phyloP scores from a whole-genome alignment of 345 rosid genomes.

The Hypericum androsaemum region DNA sequence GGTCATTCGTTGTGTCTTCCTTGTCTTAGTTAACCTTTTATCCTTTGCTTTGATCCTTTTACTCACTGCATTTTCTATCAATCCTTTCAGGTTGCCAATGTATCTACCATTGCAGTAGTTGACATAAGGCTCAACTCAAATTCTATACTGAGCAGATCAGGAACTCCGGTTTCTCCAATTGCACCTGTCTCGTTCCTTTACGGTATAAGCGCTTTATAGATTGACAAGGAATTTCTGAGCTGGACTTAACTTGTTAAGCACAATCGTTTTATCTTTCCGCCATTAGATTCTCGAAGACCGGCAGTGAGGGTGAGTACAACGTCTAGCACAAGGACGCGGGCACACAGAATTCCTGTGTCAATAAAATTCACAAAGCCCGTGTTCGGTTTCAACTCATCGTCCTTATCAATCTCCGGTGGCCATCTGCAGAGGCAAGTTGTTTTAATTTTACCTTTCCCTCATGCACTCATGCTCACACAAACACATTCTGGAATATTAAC shows the following conservation, averaged over 20 bases:
- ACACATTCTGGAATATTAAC: no score
- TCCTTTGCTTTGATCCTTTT: neutral
- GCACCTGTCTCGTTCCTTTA: slow-evolving; percentile 77
- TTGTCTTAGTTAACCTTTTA: neutral
- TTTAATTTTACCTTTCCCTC: neutral
- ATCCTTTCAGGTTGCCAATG: slow-evolving; percentile 47
- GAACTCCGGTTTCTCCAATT: slow-evolving; percentile 61
- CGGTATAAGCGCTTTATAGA: slow-evolving; percentile 29
- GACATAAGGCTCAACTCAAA: slow-evolving; percentile 41
- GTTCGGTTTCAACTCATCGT: slow-evolving; percentile 72
- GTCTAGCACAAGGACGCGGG: slow-evolving; percentile 53
- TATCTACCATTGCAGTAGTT: slow-evolving; percentile 43
- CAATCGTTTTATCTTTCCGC: slow-evolving; percentile 4
- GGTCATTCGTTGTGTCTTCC: slow-evolving; percentile 29
- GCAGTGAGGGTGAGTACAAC: slow-evolving; percentile 62
- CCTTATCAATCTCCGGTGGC: slow-evolving; percentile 65
- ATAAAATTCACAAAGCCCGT: slow-evolving; percentile 77
- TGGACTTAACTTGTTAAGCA: neutral
- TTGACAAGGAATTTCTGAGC: slow-evolving; percentile 1
- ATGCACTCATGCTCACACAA: no score
- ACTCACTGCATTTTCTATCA: slow-evolving; percentile 4
- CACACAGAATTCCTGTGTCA: slow-evolving; percentile 41
- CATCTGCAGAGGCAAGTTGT: slow-evolving; percentile 58
- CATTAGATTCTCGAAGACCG: slow-evolving; percentile 75
- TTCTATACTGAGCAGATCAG: slow-evolving; percentile 55